Evolutionary conservation across 2,329 filamentous ascomycete species (phyloP), one percentile per base, ranked within the genome.

Genomic region (Coniella lustricola): DNA sequence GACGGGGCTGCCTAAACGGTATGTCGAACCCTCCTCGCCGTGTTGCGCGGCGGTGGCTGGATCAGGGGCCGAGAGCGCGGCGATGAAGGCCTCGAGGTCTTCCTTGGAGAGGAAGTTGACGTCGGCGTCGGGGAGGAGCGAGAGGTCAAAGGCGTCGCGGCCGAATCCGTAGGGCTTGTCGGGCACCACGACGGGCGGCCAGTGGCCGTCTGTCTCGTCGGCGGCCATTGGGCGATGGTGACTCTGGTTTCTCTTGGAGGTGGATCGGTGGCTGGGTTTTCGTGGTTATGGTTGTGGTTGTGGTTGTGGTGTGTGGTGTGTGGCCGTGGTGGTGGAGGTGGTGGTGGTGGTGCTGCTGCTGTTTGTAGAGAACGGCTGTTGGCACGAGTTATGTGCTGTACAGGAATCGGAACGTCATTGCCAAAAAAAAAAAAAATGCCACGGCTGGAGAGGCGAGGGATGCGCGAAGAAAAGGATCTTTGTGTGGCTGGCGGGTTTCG

Each of bases 11-110:
- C 67, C 69, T 48, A 68, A 71, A 55, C 57, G 72, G 52, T 60
- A 64, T 54, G 43, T 67, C 63, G 69, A 65, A 16, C 61, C 71
- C 40, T 85, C 82, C 42, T 76, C 68, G 42, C 25, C 25, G 25
- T 10, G 78, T 73, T 12, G 76, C 82, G 32, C 85, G 82, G 35
- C 25, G 10, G 10, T 29, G 25, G 84, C 75, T 1, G 80, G 79
- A 53, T 94, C 89, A 0, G 90, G 89, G 1, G 87, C 87, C n/a
- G 81, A 78, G 8, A 96, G 77, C 7, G 91, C 91, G 51, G 79
- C 80, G 52, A 85, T 83, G 64, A 97, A 97, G 47, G 85, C 83
- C 33, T 78, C 73, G 29, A 95, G 72, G 61, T 95, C 85, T 51
- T 80, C 80, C 35, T 82, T 73, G 38, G 77, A 68, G 57, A 94